Percentiles rank a stretch among this genome's conserved stretches.
phyloP scores from a whole-genome alignment of 768 basidiomycete species.

The Trichaptum fuscoviolaceum region DNA sequence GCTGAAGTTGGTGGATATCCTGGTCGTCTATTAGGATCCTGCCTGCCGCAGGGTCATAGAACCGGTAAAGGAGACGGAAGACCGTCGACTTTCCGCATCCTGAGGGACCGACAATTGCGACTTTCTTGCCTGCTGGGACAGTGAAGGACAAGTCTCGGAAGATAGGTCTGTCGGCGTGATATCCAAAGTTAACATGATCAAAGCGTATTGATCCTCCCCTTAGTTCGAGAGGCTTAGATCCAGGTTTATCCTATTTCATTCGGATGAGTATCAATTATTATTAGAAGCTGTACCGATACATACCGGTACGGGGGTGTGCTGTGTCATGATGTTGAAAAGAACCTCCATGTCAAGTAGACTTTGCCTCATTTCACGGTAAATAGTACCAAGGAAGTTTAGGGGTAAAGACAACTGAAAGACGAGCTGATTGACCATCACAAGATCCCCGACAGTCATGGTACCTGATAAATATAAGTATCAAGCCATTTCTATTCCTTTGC shows the following conservation, averaged over 20 bases:
- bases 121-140: slow-evolving; percentile 93
- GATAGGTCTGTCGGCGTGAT: slow-evolving; percentile 89
- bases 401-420: slow-evolving; percentile 97
- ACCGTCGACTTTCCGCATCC: slow-evolving; percentile 98
- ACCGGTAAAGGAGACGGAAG: slow-evolving; percentile 88
- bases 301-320: slow-evolving; percentile 69
- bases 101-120: slow-evolving; percentile 94
- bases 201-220: slow-evolving; percentile 87
- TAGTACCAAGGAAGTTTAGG: slow-evolving; percentile 94
- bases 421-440: slow-evolving; percentile 99
- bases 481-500: not conserved
- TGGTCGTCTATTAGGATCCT: slow-evolving; percentile 86
- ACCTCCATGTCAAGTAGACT: slow-evolving; percentile 97
- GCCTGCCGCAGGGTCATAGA: slow-evolving; percentile 83
- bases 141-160: slow-evolving; percentile 85
- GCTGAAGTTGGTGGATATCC: slow-evolving; percentile 66
- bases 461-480: slow-evolving; percentile 39
- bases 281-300: slow-evolving; percentile 12
- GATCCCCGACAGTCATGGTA: slow-evolving; percentile 96
- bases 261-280: not conserved
- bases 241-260: slow-evolving; percentile 53
- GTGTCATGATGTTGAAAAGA: slow-evolving; percentile 81
- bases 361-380: slow-evolving; percentile 95
- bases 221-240: slow-evolving; percentile 61
- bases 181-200: slow-evolving; percentile 87